Evolutionary conservation across 73 alveolate genomes (phyloP).

Genomic region (Paramecium caudatum): DNA sequence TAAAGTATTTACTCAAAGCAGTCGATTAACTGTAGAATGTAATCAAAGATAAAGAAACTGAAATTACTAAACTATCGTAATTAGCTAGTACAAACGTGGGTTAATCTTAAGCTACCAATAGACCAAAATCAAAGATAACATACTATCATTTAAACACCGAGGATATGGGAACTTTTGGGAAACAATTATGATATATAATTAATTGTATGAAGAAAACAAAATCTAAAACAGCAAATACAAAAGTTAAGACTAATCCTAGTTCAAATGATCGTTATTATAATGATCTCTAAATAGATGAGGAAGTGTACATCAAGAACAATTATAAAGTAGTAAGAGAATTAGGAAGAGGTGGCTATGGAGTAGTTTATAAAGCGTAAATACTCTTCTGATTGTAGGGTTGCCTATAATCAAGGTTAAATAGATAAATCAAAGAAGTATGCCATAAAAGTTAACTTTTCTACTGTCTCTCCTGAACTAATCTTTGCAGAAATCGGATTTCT

Average conservation of each 20-base stretch:
- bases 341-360: constrained; percentile 79
- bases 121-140: constrained; percentile 13
- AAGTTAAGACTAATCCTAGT: constrained; percentile 27
- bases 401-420: neutral
- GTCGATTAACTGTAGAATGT: constrained; percentile 47
- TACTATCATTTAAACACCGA: constrained; percentile 16
- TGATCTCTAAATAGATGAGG: constrained; percentile 56
- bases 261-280: constrained; percentile 63
- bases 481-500: constrained; percentile 76
- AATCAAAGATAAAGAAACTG: neutral
- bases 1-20: constrained; percentile 37
- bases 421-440: constrained; percentile 73
- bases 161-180: neutral
- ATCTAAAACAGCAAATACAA: neutral
- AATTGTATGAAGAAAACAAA: neutral
- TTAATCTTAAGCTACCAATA: neutral
- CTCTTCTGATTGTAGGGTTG: neutral
- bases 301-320: constrained; percentile 46
- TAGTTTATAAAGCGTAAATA: constrained; percentile 73
- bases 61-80: constrained; percentile 20
- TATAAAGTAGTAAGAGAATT: constrained; percentile 73
- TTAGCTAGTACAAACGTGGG: constrained; percentile 45
- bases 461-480: constrained; percentile 77
- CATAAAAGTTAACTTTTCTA: constrained; percentile 70
- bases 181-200: constrained; percentile 46